Evolutionary conservation across 768 basidiomycete genomes (phyloP), one percentile per base, ranked within the genome.

Genomic region (Kwoniella shandongensis): DNA sequence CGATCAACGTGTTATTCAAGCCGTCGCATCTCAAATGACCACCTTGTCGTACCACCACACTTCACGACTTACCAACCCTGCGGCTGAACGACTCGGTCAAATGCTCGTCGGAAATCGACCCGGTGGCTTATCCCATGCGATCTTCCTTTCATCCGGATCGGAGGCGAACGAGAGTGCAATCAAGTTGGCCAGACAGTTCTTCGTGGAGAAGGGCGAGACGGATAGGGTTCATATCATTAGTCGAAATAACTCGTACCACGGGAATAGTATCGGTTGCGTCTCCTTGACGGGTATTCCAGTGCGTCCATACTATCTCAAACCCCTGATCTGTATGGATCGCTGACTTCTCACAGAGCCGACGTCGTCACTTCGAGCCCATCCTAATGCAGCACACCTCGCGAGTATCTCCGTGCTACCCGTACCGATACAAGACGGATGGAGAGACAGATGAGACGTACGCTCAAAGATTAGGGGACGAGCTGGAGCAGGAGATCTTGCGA

Each of bases 111-210:
- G 41, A 18, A 8, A 52, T 35, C 7, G 82, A n/a, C 79, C 78
- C 4, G 84, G 88, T 52, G 79, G 86, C 32, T 87, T 89, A 13
- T 88, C 86, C 1, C 68, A 83, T 84, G 48, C 77, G 83, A 10
- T 83, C 1, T 90, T 90, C 69, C 81, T 84, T 17, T 85, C 87
- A 40, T 89, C 89, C 75, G 90, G 90, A 83, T 64, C 55, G 1
- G 91, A 93, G 75, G 89, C 91, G 0, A 88, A 90, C 88, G 91
- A 93, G 63, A 82, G 83, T 51, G 86, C 84, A 17, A 80, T 91
- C 53, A 93, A 93, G 42, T 81, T 89, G 2, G 84, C 86, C 30
- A 83, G 86, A 67, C 89, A 91, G 86, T 87, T 69, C 47, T 59
- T 42, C 50, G 69, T 81, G 20, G 88, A 89, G 69, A 83, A 79